Evolutionary conservation across 108 stramenopile genomes (phyloP).

Genomic region (Cyclotella distinguenda): DNA sequence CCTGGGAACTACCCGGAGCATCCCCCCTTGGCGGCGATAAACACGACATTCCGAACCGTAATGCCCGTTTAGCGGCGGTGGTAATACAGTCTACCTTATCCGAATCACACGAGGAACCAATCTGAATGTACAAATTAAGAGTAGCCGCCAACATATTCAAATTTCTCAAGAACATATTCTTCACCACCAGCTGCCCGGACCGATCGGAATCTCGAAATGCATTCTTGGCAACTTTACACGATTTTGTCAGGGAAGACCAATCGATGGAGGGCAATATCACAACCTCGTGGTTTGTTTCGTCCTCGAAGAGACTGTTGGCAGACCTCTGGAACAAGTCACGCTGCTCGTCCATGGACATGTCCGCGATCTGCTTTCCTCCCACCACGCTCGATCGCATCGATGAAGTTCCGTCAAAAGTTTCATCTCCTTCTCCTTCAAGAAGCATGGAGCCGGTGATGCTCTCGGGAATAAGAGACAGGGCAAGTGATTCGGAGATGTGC

Average conservation of each 20-base stretch:
- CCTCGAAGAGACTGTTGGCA: neutral
- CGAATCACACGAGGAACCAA: neutral
- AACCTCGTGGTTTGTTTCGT: neutral
- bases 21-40: constrained; percentile 10
- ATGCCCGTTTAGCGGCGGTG: constrained; percentile 28
- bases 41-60: constrained; percentile 32
- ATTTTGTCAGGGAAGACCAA: constrained; percentile 39
- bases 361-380: constrained; percentile 22
- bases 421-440: neutral
- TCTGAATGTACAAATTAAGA: constrained; percentile 13
- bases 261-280: constrained; percentile 29
- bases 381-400: constrained; percentile 20
- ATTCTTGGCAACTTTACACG: constrained; percentile 41
- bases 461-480: no score
- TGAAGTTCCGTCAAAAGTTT: neutral
- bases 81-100: constrained; percentile 19
- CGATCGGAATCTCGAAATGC: constrained; percentile 22
- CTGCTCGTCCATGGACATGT: constrained; percentile 32
- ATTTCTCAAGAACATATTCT: constrained; percentile 42
- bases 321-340: constrained; percentile 8
- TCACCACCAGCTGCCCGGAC: constrained; percentile 30
- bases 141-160: constrained; percentile 11
- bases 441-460: neutral
- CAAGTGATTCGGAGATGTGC: no score
- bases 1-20: neutral